phyloP scores from a whole-genome alignment of 306 rosid genomes.

The Dalbergia oliveri region DNA sequence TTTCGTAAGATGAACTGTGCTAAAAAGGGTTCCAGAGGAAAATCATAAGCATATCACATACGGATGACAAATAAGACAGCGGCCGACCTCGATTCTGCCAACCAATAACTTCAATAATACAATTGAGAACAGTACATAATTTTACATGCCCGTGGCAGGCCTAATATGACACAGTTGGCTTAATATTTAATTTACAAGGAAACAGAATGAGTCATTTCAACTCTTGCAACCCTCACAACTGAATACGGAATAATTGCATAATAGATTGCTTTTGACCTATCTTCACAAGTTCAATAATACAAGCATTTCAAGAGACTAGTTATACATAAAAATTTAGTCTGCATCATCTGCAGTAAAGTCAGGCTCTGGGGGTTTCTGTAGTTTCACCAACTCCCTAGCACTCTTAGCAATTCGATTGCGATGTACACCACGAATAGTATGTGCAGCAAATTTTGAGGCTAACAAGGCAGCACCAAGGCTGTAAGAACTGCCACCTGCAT shows the following conservation, averaged over 20 bases:
- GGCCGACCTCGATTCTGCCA: constrained; percentile 27
- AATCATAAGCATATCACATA: background rate
- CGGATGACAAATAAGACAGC: constrained; percentile 31
- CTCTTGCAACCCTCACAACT: constrained; percentile 41
- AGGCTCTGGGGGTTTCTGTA: constrained; percentile 98
- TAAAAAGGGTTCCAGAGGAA: background rate
- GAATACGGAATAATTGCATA: constrained; percentile 40
- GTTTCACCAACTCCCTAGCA: constrained; percentile 82
- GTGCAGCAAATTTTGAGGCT: constrained; percentile 92
- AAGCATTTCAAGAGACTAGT: constrained; percentile 41
- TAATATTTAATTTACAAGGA: constrained; percentile 46
- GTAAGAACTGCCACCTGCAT: constrained; percentile 64
- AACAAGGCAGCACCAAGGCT: constrained; percentile 90
- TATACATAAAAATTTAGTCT: constrained; percentile 55
- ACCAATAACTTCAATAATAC: constrained; percentile 29
- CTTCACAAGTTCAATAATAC: constrained; percentile 47
- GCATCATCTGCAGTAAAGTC: constrained; percentile 91
- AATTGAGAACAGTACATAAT: constrained; percentile 34
- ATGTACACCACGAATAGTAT: constrained; percentile 92
- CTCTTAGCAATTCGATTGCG: constrained; percentile 82
- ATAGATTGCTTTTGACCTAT: constrained; percentile 51
- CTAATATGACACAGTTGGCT: constrained; percentile 46
- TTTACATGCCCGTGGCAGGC: constrained; percentile 39
- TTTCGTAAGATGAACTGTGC: background rate
- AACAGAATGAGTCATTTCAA: constrained; percentile 37